Conservation (phyloP, 352 stramenopile genomes). For the Phytophthora nicotianae region DNA sequence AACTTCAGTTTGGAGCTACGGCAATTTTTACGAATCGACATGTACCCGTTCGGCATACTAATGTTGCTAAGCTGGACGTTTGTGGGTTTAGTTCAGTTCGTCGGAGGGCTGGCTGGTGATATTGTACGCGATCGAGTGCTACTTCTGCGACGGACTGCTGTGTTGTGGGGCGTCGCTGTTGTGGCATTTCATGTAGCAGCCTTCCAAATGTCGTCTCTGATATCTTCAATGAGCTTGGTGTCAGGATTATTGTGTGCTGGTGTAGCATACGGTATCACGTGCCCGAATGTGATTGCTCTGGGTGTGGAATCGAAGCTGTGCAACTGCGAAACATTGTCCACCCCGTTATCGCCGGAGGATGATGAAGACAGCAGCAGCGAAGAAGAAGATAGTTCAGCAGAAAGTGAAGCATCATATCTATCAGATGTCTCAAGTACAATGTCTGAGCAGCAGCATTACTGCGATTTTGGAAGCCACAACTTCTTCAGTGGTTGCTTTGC, state of each 20-base stretch:
- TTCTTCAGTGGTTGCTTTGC: conserved; percentile 55
- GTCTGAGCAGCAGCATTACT: conserved; percentile 6
- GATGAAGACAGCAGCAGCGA: conserved; percentile 27
- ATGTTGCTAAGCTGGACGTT: conserved; percentile 64
- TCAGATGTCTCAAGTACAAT: conserved; percentile 20
- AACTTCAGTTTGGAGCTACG: conserved; percentile 63
- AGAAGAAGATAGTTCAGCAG: conserved; percentile 27
- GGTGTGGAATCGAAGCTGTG: conserved; percentile 37
- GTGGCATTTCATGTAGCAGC: conserved; percentile 50
- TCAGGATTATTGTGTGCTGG: conserved; percentile 44
- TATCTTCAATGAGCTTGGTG: conserved; percentile 42
- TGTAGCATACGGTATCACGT: conserved; percentile 53
- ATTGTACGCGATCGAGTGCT: conserved; percentile 48
- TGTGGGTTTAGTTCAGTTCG: conserved; percentile 55
- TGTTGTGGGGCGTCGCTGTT: conserved; percentile 56
- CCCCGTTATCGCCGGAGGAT: conserved; percentile 18
- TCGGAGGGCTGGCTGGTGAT: conserved; percentile 58
- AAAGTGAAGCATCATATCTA: conserved; percentile 32
- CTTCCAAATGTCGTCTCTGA: conserved; percentile 26
- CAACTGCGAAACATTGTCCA: conserved; percentile 4
- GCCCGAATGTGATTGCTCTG: conserved; percentile 61
- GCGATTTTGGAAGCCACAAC: conserved; percentile 21
- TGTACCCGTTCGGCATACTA: conserved; percentile 56
- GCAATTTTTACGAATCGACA: conserved; percentile 50
- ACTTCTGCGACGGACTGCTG: conserved; percentile 43